A percentile compares a stretch with the other conserved stretches of the same genome.
phyloP scores from a whole-genome alignment of 2,329 filamentous ascomycete genomes.

The Botryosphaeria agaves region DNA sequence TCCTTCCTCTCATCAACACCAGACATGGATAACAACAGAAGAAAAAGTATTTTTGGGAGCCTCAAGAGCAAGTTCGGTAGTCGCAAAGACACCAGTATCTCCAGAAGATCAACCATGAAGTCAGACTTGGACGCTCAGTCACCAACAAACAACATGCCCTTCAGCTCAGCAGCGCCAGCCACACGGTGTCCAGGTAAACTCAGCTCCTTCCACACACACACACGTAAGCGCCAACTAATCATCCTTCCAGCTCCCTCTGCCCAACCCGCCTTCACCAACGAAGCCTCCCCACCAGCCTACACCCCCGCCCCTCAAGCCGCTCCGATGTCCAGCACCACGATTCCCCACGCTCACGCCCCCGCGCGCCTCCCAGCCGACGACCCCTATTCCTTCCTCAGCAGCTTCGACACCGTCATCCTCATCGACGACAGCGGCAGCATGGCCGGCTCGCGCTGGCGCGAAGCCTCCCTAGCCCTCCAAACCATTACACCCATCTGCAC shows the following conservation, averaged over 20 bases:
- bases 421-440: constrained; percentile 90
- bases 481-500: constrained; percentile 73
- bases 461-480: constrained; percentile 52
- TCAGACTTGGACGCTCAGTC: too few relatives aligned
- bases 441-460: constrained; percentile 57
- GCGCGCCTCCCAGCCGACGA: constrained; percentile 33
- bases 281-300: constrained; percentile 26
- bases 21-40: too few relatives aligned
- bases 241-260: background rate
- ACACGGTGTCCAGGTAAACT: constrained; percentile 21
- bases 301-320: constrained; percentile 13
- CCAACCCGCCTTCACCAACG: constrained; percentile 10
- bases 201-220: constrained; percentile 5
- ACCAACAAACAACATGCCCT: background rate
- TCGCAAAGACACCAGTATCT: too few relatives aligned
- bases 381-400: constrained; percentile 55
- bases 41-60: too few relatives aligned
- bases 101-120: too few relatives aligned
- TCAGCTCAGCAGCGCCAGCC: constrained; percentile 10
- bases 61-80: too few relatives aligned
- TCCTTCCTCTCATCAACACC: too few relatives aligned
- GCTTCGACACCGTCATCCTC: constrained; percentile 77
- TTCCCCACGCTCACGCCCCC: constrained; percentile 7
- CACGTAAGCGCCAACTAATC: background rate
- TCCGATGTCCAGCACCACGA: constrained; percentile 9